phyloP scores from a whole-genome alignment of 1,139 yeast species.

The Dujonia santamariae region DNA sequence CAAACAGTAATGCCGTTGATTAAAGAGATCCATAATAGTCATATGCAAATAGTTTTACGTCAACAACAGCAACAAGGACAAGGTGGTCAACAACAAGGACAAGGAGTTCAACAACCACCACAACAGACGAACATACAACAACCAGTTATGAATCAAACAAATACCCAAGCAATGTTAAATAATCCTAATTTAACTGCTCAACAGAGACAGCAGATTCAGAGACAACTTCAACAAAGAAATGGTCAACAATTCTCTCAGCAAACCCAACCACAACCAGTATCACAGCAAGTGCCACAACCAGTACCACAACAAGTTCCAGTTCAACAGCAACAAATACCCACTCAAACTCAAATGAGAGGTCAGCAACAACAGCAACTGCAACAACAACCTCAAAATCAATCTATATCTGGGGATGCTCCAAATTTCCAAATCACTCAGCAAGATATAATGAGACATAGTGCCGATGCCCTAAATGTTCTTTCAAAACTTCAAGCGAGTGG shows the following conservation, averaged over 20 bases:
- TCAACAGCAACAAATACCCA: conserved; percentile 18
- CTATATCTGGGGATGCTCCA: conserved; percentile 27
- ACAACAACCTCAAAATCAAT: conserved; percentile 6
- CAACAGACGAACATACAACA: conserved; percentile 9
- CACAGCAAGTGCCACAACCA: conserved; percentile 11
- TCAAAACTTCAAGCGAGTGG: conserved; percentile 38
- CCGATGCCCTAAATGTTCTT: conserved; percentile 41
- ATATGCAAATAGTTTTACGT: conserved; percentile 36
- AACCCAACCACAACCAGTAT: conserved; percentile 13
- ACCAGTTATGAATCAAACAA: background rate
- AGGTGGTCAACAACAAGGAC: conserved; percentile 14
- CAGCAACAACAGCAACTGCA: conserved; percentile 10
- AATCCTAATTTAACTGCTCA: conserved; percentile 31
- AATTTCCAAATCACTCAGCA: conserved; percentile 40
- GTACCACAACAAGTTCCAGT: conserved; percentile 11
- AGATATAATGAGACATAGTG: conserved; percentile 38
- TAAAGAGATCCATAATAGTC: conserved; percentile 60
- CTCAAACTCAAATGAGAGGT: conserved; percentile 12
- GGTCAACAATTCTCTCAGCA: conserved; percentile 17
- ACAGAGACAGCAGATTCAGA: conserved; percentile 35
- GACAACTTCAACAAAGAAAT: conserved; percentile 29
- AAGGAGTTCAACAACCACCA: conserved; percentile 12
- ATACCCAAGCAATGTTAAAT: conserved; percentile 7
- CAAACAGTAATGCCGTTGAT: conserved; percentile 52
- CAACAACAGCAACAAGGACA: conserved; percentile 28